phyloP scores from a whole-genome alignment of 2,329 filamentous ascomycete genomes.

The Fusarium irregulare region DNA sequence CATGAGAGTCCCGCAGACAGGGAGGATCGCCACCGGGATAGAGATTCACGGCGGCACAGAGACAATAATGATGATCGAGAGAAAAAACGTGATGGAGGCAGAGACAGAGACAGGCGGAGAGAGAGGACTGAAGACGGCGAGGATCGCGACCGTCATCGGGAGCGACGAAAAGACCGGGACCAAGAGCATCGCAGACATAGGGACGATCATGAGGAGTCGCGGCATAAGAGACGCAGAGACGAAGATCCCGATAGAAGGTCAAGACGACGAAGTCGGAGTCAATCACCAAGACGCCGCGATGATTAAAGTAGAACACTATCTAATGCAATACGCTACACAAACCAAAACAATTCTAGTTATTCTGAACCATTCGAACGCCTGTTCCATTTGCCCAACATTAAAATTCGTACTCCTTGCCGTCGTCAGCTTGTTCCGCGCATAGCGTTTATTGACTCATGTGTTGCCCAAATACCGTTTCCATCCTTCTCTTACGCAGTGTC shows the following conservation, averaged over 20 bases:
- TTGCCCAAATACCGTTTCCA: conserved; percentile 81
- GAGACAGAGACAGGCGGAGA: conserved; percentile 26
- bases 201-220: conserved; percentile 47
- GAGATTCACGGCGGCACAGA: conserved; percentile 47
- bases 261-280: conserved; percentile 54
- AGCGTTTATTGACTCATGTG: conserved; percentile 41
- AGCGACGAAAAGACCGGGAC: conserved; percentile 38
- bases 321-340: conserved; percentile 33
- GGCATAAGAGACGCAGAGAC: conserved; percentile 45
- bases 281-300: conserved; percentile 54
- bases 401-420: conserved; percentile 18
- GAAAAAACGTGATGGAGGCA: conserved; percentile 41
- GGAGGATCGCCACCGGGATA: conserved; percentile 46
- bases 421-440: conserved; percentile 1
- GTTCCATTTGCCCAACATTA: conserved; percentile 33
- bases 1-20: conserved; percentile 51
- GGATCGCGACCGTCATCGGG: conserved; percentile 41
- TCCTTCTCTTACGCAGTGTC: conserved; percentile 75
- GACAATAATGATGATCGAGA: conserved; percentile 44
- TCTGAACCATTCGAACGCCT: conserved; percentile 41
- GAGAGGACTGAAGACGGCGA: conserved; percentile 39
- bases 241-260: conserved; percentile 42
- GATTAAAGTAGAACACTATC: conserved; percentile 43
- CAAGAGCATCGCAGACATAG: conserved; percentile 47
- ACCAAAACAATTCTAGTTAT: conserved; percentile 23